A percentile compares a stretch with the other conserved stretches of the same genome.
Conservation (phyloP, 2,329 filamentous ascomycete genomes). For the Aschersonia sp. region DNA sequence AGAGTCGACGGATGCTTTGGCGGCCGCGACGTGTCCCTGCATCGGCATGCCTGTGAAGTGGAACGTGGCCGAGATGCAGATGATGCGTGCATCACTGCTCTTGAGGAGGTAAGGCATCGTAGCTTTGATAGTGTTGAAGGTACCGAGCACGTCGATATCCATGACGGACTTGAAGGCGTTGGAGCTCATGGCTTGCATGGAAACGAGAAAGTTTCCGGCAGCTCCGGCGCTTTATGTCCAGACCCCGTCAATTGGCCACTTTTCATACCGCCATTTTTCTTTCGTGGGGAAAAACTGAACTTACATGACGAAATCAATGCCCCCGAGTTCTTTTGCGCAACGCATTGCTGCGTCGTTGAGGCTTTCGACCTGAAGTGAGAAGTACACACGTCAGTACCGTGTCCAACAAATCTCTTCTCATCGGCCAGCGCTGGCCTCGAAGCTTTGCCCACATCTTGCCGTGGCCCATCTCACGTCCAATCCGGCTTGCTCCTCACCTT, state of each 20-base stretch:
- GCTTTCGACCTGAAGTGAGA: constrained; percentile 12
- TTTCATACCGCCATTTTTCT: too few species aligned
- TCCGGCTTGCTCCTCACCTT: constrained; percentile 29
- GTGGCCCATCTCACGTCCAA: background rate
- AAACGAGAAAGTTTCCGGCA: constrained; percentile 87
- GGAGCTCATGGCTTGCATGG: constrained; percentile 63
- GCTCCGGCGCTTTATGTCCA: constrained; percentile 59
- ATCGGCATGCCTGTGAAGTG: constrained; percentile 79
- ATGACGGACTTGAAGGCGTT: constrained; percentile 95
- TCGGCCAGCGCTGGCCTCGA: too few species aligned
- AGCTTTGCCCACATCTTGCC: too few species aligned
- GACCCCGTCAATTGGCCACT: too few species aligned
- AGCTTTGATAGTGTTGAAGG: constrained; percentile 89
- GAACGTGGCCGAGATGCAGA: constrained; percentile 81
- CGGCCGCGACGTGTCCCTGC: constrained; percentile 80
- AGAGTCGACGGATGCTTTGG: constrained; percentile 83
- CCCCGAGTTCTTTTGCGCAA: constrained; percentile 70
- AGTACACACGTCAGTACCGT: background rate
- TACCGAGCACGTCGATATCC: constrained; percentile 89
- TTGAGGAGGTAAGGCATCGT: constrained; percentile 67
- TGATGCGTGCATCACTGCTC: constrained; percentile 66
- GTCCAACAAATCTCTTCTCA: too few species aligned
- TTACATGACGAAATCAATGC: constrained; percentile 86
- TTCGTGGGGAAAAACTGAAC: constrained; percentile 9
- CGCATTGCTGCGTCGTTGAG: constrained; percentile 54